Evolutionary conservation across 257 asterid genomes (phyloP), one percentile per base, ranked within the genome.

Genomic region (Solanum clarkiae): DNA sequence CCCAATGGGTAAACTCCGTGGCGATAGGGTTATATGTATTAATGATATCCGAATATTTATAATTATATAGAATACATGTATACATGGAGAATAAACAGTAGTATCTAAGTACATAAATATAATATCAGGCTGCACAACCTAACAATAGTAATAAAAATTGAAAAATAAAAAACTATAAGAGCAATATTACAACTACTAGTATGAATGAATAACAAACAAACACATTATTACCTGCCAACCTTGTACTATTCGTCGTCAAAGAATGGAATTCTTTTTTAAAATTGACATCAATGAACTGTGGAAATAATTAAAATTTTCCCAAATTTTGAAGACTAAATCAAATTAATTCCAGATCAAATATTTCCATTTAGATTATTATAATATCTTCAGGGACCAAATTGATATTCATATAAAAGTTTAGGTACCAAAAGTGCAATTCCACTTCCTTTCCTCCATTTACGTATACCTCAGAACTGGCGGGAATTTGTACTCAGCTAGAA

Each of bases 391-490:
- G 82, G 82, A 53, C 65, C 47, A 77, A 6, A 77, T 53, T 53
- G 82, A 77, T 42, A 77, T 53, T 77, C 42, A 77, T 1, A 77
- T 9, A 16, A 26, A 77, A 26, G 47, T 4, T 0, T 53, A 53
- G 65, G 47, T 16, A 77, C 65, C 65, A 77, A 53, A 77, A 26
- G 47, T 26, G 10, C 26, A 51, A 77, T 36, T 77, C 45, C 24
- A 40, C 42, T 15, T 77, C 63, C 51, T 49, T 7, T 53, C 45
- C 81, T 49, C 62, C 0, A 14, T 16, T 8, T 16, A 77, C 7
- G 53, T n/a, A 47, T 26, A n/a, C 63, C 80, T 72, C 12, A 7
- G 49, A 74, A 84, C 54, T 84, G 86, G 86, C 86, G 86, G 86
- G 86, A 84, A 84, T 12, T 57, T 13, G 32, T 62, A 69, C 77